A percentile compares a stretch with the other conserved stretches of the same genome.
Evolutionary conservation across 257 asterid species (phyloP).

Genomic region (Hygrophila difformis): DNA sequence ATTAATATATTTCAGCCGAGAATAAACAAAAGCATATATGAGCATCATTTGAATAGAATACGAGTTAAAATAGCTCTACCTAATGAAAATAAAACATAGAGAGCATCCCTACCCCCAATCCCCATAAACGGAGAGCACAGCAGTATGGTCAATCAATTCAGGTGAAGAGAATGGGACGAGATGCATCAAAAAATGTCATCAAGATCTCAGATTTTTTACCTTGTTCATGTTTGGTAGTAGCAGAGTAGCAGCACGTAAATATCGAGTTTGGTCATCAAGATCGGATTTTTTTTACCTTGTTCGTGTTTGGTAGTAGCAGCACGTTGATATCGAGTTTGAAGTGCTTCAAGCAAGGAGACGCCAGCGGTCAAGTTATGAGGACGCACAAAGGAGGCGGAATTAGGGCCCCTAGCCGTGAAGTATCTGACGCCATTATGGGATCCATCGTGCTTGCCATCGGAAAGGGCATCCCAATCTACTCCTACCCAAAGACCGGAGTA

Average conservation of each 20-base stretch:
- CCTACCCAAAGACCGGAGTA: conserved; percentile 74
- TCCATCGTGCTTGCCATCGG: conserved; percentile 87
- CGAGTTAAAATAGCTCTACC: too few relatives aligned
- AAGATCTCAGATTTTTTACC: too few relatives aligned
- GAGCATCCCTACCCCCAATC: too few relatives aligned
- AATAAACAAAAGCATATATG: too few relatives aligned
- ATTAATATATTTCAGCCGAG: neutral
- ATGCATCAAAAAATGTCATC: too few relatives aligned
- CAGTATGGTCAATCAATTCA: too few relatives aligned
- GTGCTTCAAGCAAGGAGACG: conserved; percentile 58
- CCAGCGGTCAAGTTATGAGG: conserved; percentile 66
- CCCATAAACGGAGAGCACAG: too few relatives aligned
- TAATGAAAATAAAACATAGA: too few relatives aligned
- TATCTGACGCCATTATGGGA: conserved; percentile 57
- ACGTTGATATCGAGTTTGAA: conserved; percentile 67
- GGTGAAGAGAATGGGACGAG: too few relatives aligned
- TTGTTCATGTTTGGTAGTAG: too few relatives aligned
- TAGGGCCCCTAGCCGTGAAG: conserved; percentile 54
- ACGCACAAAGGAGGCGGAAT: conserved; percentile 73
- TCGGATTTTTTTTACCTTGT: conserved; percentile 45
- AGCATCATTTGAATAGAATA: too few relatives aligned
- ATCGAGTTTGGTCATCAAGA: too few relatives aligned
- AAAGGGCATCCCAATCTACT: conserved; percentile 84
- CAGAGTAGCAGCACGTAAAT: neutral
- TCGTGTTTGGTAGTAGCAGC: conserved; percentile 63